Conservation (phyloP, 1,139 yeast genomes). For the Suhomyces ambrosiae region DNA sequence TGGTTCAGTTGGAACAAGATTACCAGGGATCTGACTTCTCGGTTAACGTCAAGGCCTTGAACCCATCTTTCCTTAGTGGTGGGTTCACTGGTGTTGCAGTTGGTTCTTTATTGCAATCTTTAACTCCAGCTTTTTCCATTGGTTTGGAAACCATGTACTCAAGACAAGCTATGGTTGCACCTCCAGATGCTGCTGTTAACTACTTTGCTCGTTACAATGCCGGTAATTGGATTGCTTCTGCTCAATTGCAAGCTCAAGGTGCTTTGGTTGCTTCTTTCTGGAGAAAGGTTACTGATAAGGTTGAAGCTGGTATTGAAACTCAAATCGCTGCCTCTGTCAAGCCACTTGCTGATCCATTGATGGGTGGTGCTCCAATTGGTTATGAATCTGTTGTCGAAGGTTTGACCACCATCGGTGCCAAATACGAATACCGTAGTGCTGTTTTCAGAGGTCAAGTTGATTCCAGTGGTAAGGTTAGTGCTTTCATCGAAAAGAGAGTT, state of each 20-base stretch:
- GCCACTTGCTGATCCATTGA: slow-evolving; percentile 78
- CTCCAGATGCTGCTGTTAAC: slow-evolving; percentile 91
- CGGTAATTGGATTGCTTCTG: slow-evolving; percentile 90
- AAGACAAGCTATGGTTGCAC: slow-evolving; percentile 68
- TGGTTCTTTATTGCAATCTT: slow-evolving; percentile 86
- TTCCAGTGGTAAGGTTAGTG: slow-evolving; percentile 86
- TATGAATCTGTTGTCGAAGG: slow-evolving; percentile 86
- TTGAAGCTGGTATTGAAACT: slow-evolving; percentile 96
- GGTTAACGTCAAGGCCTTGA: slow-evolving; percentile 84
- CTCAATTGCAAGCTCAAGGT: slow-evolving; percentile 94
- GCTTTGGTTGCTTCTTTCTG: slow-evolving; percentile 87
- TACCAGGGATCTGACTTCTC: slow-evolving; percentile 88
- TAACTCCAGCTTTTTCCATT: slow-evolving; percentile 78
- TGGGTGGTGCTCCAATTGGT: slow-evolving; percentile 80
- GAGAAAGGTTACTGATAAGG: slow-evolving; percentile 89
- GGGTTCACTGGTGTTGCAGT: slow-evolving; percentile 90
- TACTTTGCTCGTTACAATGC: slow-evolving; percentile 90
- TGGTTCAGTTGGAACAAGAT: slow-evolving; percentile 97
- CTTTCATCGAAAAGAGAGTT: slow-evolving; percentile 90
- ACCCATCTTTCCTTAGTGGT: slow-evolving; percentile 78
- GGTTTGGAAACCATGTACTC: slow-evolving; percentile 95
- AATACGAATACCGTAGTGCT: slow-evolving; percentile 96
- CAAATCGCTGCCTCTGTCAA: slow-evolving; percentile 76
- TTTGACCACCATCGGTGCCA: slow-evolving; percentile 92
- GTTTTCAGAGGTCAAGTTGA: slow-evolving; percentile 95